These are phyloP conservation scores for Pichia paraexigua DNA, from an alignment of 805 yeast genomes.

Conservation along the genomic window DNA sequence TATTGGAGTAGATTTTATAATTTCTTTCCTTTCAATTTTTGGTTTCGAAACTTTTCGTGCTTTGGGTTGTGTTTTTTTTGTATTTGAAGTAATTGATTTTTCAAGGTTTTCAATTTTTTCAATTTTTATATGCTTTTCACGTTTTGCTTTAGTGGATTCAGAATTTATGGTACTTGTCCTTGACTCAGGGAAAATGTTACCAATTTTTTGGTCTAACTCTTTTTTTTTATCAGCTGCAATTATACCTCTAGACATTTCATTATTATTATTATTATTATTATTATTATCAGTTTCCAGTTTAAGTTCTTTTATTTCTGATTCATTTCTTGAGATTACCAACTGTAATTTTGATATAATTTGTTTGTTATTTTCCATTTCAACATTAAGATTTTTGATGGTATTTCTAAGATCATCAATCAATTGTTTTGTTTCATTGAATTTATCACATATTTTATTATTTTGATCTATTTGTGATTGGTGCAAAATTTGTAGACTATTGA, in stretches of 20 bases:
- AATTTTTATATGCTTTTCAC: background rate
- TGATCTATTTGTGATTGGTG: background rate
- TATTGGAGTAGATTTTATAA: background rate
- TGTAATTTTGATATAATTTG: background rate
- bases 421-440: background rate
- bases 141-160: background rate
- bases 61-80: background rate
- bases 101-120: background rate
- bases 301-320: background rate
- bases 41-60: background rate
- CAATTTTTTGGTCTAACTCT: background rate
- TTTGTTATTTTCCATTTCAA: background rate
- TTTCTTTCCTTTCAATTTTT: background rate
- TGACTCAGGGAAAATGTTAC: background rate
- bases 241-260: background rate
- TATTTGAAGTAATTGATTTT: background rate
- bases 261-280: background rate
- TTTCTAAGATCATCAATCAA: background rate
- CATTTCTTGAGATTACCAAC: background rate
- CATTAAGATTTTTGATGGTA: background rate
- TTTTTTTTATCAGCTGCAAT: constrained; percentile 9
- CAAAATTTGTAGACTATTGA: background rate
- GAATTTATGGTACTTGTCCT: background rate
- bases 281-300: background rate
- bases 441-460: background rate